These are phyloP conservation scores for Rhexocercosporidium sp. DNA, from an alignment of 2,329 filamentous ascomycete species.

Conservation along the genomic window DNA sequence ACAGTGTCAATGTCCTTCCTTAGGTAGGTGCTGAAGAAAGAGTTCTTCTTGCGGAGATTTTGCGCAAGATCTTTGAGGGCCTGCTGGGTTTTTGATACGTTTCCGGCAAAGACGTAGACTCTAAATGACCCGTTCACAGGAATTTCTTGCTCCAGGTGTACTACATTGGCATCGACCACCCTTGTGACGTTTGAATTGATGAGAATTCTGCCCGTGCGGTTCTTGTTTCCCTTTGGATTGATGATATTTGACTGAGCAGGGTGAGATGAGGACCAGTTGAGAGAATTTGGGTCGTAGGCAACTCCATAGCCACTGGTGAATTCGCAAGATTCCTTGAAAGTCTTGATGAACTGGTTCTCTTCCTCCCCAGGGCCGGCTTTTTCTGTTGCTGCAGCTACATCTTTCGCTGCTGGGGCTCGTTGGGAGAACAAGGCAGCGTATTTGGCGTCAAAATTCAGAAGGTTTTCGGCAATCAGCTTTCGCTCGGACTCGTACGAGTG, in stretches of 20 bases:
- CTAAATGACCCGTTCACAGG: slow-evolving; percentile 88
- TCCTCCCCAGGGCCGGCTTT: slow-evolving; percentile 44
- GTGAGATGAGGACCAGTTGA: slow-evolving; percentile 83
- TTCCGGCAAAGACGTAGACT: slow-evolving; percentile 84
- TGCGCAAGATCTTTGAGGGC: slow-evolving; percentile 74
- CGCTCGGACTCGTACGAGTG: slow-evolving; percentile 88
- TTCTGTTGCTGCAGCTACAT: slow-evolving; percentile 70
- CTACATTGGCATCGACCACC: slow-evolving; percentile 86
- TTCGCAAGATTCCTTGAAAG: slow-evolving; percentile 89
- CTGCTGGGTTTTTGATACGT: slow-evolving; percentile 59
- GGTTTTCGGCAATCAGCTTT: slow-evolving; percentile 80
- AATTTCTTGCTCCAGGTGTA: slow-evolving; percentile 88
- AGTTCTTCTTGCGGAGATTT: slow-evolving; percentile 66
- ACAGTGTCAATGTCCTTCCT: slow-evolving; percentile 66
- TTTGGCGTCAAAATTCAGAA: slow-evolving; percentile 85
- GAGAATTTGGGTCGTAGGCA: slow-evolving; percentile 77
- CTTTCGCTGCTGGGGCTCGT: slow-evolving; percentile 72
- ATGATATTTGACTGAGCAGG: slow-evolving; percentile 73
- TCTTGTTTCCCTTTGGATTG: slow-evolving; percentile 66
- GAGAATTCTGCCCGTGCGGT: slow-evolving; percentile 77
- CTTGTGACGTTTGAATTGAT: slow-evolving; percentile 82
- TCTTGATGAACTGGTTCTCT: slow-evolving; percentile 84
- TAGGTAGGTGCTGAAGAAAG: slow-evolving; percentile 73
- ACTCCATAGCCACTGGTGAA: slow-evolving; percentile 94
- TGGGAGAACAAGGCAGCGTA: slow-evolving; percentile 92